Evolutionary conservation across 2,329 filamentous ascomycete species (phyloP), one percentile per base, ranked within the genome.

Genomic region (Paecilomyces variotii): DNA sequence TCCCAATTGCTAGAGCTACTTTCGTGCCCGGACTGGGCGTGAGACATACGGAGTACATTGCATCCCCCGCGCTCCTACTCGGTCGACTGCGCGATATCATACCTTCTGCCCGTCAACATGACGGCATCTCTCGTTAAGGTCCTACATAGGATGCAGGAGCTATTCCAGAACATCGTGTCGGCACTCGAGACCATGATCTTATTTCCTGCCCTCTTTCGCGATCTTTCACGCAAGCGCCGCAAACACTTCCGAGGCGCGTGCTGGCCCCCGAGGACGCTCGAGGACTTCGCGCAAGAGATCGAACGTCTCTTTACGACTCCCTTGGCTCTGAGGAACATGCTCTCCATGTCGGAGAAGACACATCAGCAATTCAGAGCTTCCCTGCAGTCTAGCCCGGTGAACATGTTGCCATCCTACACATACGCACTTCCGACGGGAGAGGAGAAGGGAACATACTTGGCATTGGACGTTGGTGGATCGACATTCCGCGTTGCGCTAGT

Each of bases 401-500:
- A 81, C 72, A 87, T 87, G 85, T 74, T 87, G 57, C 85, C 85
- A 2, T 87, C 85, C 4, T 86, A 84, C 72, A 85, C 82, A 68
- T 79, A 86, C 67, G 81, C 80, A 19, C 74, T 87, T 4, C 85
- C 85, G 1, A 81, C 79, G 4, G 85, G 85, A 3, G 68, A 77
- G 54, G 85, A 87, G 69, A 76, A 72, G 54, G 85, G 85, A 7
- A 83, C 83, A 12, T 86, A 80, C 65, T 73, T 87, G 35, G 83
- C 84, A 4, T 74, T 87, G 59, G 85, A 87, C 65, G 83, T 87
- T 24, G 85, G 85, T 32, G 85, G 85, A n/a, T 87, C 85, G 14
- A 87, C 84, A 0, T 84, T 87, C 65, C 80, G 85, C 7, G 80
- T 87, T 45, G 84, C 84, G 27, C 71, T 87, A 61, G 80, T 87